Percentiles rank a stretch among this genome's conserved stretches.
phyloP scores from a whole-genome alignment of 2,329 filamentous ascomycete genomes.

The Penicillium sp. region DNA sequence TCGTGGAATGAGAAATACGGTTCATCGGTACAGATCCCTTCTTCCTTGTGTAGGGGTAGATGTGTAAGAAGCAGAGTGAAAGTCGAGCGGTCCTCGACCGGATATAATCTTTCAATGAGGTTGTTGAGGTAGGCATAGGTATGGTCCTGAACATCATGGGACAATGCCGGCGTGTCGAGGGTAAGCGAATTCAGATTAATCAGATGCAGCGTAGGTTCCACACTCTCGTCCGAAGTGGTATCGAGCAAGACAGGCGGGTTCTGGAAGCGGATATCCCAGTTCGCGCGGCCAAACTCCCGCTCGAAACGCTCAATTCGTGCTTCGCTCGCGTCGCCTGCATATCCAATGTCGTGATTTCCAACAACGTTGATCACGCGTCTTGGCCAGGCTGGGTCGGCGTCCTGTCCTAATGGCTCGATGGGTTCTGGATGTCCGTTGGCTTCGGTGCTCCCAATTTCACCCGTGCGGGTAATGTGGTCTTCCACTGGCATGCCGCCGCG shows the following conservation, averaged over 20 bases:
- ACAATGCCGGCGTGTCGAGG: slow-evolving; percentile 74
- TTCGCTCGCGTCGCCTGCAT: slow-evolving; percentile 82
- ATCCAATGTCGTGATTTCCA: slow-evolving; percentile 95
- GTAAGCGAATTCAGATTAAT: slow-evolving; percentile 90
- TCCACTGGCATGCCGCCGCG: slow-evolving; percentile 59
- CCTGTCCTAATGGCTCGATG: slow-evolving; percentile 27
- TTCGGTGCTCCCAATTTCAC: slow-evolving; percentile 38
- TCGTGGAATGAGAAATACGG: slow-evolving; percentile 78
- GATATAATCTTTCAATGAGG: slow-evolving; percentile 51
- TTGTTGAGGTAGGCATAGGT: slow-evolving; percentile 69
- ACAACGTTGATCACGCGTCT: slow-evolving; percentile 78
- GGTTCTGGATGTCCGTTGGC: slow-evolving; percentile 22
- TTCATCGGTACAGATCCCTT: slow-evolving; percentile 74
- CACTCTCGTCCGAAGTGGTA: not conserved
- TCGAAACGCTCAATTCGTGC: slow-evolving; percentile 76
- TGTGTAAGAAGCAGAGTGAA: slow-evolving; percentile 88
- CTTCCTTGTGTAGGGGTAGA: slow-evolving; percentile 79
- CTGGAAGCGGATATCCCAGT: slow-evolving; percentile 79
- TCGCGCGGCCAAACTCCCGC: slow-evolving; percentile 73
- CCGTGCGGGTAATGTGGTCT: slow-evolving; percentile 39
- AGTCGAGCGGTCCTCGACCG: slow-evolving; percentile 58
- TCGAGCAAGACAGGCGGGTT: slow-evolving; percentile 43
- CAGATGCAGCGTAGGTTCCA: slow-evolving; percentile 64
- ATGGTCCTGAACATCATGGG: slow-evolving; percentile 61
- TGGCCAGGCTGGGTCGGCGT: slow-evolving; percentile 57